phyloP scores from a whole-genome alignment of 1,284 basidiomycete species.

The Neonothopanus nambi region DNA sequence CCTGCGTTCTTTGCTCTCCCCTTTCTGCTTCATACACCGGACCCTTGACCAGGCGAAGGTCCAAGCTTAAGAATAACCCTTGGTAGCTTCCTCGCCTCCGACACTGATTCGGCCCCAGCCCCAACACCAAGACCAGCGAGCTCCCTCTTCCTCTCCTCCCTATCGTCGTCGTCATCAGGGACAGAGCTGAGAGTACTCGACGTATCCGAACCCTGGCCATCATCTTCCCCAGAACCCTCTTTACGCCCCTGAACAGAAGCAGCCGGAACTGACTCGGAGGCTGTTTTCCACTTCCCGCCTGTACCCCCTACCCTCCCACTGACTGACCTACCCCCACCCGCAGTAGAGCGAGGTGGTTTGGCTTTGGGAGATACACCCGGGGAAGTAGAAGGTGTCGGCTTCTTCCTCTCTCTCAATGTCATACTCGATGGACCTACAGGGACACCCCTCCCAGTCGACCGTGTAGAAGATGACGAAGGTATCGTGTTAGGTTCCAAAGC shows the following conservation, averaged over 20 bases:
- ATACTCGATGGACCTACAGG: slow-evolving; percentile 42
- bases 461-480: slow-evolving; percentile 21
- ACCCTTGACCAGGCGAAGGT: slow-evolving; percentile 27
- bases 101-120: slow-evolving; percentile 22
- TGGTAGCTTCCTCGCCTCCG: slow-evolving; percentile 46
- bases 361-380: slow-evolving; percentile 19
- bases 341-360: slow-evolving; percentile 18
- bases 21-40: too few relatives aligned
- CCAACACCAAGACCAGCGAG: slow-evolving; percentile 11
- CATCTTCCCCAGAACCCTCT: background rate
- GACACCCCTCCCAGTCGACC: too few relatives aligned
- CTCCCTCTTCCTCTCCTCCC: background rate
- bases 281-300: background rate
- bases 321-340: slow-evolving; percentile 1
- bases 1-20: too few relatives aligned
- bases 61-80: slow-evolving; percentile 55
- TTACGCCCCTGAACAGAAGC: slow-evolving; percentile 3
- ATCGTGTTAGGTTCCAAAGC: slow-evolving; percentile 28
- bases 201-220: slow-evolving; percentile 5
- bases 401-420: slow-evolving; percentile 60
- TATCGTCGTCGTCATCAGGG: background rate
- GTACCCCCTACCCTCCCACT: background rate
- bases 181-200: slow-evolving; percentile 6
- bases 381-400: slow-evolving; percentile 28
- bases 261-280: too few relatives aligned